Evolutionary conservation across 148 eudicot species (phyloP).

Genomic region (Silene uniflora): DNA sequence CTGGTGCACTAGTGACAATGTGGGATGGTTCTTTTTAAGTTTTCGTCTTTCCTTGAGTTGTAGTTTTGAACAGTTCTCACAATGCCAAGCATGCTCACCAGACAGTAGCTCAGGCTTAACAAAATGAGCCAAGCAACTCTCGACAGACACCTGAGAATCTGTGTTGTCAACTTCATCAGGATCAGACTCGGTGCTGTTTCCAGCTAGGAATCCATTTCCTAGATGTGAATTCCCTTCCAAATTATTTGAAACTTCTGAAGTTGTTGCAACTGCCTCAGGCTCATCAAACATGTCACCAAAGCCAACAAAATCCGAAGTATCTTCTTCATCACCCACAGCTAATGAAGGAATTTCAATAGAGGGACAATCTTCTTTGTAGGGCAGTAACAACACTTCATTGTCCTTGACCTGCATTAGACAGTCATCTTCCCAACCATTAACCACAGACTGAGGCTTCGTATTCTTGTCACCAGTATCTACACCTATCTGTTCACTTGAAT

Average conservation of each 20-base stretch:
- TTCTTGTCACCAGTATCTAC: conserved; percentile 18
- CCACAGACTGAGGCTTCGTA: conserved; percentile 25
- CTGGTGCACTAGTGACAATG: conserved; percentile 16
- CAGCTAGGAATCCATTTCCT: conserved; percentile 35
- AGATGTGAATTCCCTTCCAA: conserved; percentile 23
- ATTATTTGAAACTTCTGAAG: conserved; percentile 25
- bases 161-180: conserved; percentile 85
- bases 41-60: conserved; percentile 39
- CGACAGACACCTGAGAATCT: conserved; percentile 76
- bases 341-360: conserved; percentile 38
- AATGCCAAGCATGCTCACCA: conserved; percentile 85
- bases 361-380: conserved; percentile 44
- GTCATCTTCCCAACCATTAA: conserved; percentile 42
- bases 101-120: conserved; percentile 73
- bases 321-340: conserved; percentile 43
- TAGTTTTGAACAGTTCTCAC: conserved; percentile 81
- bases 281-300: conserved; percentile 80
- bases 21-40: conserved; percentile 30
- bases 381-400: conserved; percentile 53
- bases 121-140: conserved; percentile 73
- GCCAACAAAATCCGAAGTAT: conserved; percentile 52
- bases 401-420: conserved; percentile 40
- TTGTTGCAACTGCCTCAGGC: conserved; percentile 47
- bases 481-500: conserved; percentile 22
- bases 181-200: conserved; percentile 69